Percentiles rank a stretch among this genome's conserved stretches.
These are phyloP conservation scores for Venturia asperata DNA, from an alignment of 2,329 filamentous ascomycete genomes.

Conservation along the genomic window DNA sequence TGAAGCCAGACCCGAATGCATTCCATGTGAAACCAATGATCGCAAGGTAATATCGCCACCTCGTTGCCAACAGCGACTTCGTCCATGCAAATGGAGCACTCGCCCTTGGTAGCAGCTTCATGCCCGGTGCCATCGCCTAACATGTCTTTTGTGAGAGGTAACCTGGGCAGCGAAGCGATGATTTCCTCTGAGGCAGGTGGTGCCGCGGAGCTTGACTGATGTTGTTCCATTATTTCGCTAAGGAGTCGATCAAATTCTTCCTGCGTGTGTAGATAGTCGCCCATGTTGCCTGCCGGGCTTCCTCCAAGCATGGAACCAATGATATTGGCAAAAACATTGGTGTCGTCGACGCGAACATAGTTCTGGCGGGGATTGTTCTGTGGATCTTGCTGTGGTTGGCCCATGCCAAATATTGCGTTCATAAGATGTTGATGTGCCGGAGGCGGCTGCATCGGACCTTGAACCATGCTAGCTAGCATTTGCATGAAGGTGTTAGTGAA, in stretches of 20 bases:
- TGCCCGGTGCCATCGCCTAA: slow-evolving; percentile 48
- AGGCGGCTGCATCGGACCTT: not conserved
- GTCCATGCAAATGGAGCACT: slow-evolving; percentile 95
- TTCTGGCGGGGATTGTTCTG: not conserved
- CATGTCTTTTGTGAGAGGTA: slow-evolving; percentile 62
- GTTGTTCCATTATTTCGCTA: slow-evolving; percentile 78
- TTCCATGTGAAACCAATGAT: slow-evolving; percentile 84
- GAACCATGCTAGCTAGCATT: slow-evolving; percentile 10
- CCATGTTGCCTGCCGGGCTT: not conserved
- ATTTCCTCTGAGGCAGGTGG: slow-evolving; percentile 71
- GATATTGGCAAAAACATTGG: slow-evolving; percentile 44
- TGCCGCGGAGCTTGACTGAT: slow-evolving; percentile 67
- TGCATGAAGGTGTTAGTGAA: slow-evolving; percentile 13
- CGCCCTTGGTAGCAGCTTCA: slow-evolving; percentile 40
- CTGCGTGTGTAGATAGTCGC: slow-evolving; percentile 83
- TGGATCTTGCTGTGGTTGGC: not conserved
- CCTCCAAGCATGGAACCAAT: not conserved
- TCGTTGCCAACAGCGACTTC: slow-evolving; percentile 65
- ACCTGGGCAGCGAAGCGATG: slow-evolving; percentile 66
- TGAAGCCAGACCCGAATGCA: slow-evolving; percentile 79
- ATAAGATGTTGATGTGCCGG: not conserved
- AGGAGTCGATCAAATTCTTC: slow-evolving; percentile 87
- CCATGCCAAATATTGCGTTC: not conserved
- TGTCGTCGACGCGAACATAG: slow-evolving; percentile 1
- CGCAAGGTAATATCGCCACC: slow-evolving; percentile 74